Percentiles rank a stretch among this genome's conserved stretches.
These are phyloP conservation scores for Fusarium ambrosium DNA, from an alignment of 2,329 filamentous ascomycete genomes.

Conservation along the genomic window DNA sequence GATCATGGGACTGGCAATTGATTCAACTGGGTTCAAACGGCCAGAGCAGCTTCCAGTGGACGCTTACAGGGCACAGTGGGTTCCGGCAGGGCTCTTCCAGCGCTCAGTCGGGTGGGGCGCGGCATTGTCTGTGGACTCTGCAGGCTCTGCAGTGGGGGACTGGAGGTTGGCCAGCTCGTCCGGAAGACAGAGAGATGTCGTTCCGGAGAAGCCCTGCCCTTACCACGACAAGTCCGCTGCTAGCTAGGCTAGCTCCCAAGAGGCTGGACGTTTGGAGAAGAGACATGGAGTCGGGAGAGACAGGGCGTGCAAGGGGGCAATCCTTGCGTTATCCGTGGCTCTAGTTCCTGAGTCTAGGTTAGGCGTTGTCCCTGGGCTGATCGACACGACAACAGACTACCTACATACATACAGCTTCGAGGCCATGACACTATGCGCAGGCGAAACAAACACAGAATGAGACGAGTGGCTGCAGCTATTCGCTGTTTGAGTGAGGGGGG, in stretches of 20 bases:
- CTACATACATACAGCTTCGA: constrained; percentile 10
- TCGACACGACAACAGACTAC: constrained; percentile 19
- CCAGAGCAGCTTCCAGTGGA: constrained; percentile 28
- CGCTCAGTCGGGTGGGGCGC: constrained; percentile 30
- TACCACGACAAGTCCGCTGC: neutral
- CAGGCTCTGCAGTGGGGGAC: neutral
- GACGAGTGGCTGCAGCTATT: constrained; percentile 8
- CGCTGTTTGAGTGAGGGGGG: neutral
- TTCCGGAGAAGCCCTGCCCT: constrained; percentile 10
- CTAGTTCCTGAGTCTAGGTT: constrained; percentile 14
- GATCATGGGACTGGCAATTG: constrained; percentile 25
- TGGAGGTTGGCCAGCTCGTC: constrained; percentile 8
- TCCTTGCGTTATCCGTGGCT: constrained; percentile 24
- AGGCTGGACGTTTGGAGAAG: constrained; percentile 19
- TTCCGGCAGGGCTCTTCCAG: constrained; percentile 18
- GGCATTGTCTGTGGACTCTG: constrained; percentile 2
- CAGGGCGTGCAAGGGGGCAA: constrained; percentile 17
- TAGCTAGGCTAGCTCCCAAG: neutral
- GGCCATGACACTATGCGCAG: constrained; percentile 19
- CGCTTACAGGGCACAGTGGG: constrained; percentile 22
- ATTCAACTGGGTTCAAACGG: constrained; percentile 18
- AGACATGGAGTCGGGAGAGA: constrained; percentile 16
- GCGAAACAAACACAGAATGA: constrained; percentile 15
- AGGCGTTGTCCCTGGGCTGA: constrained; percentile 18
- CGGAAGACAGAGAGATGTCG: constrained; percentile 9